These are phyloP conservation scores for Cerrena zonata DNA, from an alignment of 1,284 basidiomycete genomes.

Conservation along the genomic window DNA sequence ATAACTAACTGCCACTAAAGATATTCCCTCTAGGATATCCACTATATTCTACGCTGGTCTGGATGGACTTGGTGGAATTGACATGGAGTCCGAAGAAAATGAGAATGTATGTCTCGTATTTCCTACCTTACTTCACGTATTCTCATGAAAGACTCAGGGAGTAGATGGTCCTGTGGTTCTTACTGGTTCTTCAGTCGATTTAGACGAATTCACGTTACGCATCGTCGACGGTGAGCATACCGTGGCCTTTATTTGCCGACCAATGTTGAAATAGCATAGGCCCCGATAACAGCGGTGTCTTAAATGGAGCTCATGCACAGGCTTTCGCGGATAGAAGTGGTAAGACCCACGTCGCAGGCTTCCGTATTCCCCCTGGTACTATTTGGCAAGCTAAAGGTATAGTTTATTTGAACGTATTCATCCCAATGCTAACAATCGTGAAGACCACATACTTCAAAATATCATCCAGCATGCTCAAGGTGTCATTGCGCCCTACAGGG, in stretches of 20 bases:
- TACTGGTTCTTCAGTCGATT: constrained; percentile 65
- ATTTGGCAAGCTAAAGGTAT: constrained; percentile 81
- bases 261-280: constrained; percentile 31
- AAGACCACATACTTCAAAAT: constrained; percentile 65
- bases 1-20: constrained; percentile 25
- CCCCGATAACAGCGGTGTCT: constrained; percentile 51
- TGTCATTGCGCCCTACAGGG: constrained; percentile 50
- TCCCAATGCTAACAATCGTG: neutral
- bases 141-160: constrained; percentile 43
- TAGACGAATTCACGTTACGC: constrained; percentile 78
- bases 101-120: constrained; percentile 51
- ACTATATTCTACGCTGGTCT: constrained; percentile 82
- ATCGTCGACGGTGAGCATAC: constrained; percentile 66
- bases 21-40: constrained; percentile 57
- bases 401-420: neutral
- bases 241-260: neutral
- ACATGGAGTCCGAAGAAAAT: constrained; percentile 71
- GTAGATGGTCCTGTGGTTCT: constrained; percentile 65
- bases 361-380: constrained; percentile 55
- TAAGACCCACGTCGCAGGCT: constrained; percentile 70
- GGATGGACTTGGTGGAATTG: constrained; percentile 78
- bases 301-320: constrained; percentile 48
- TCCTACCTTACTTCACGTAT: neutral
- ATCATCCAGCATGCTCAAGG: constrained; percentile 57
- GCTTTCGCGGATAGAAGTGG: constrained; percentile 61